Conservation (phyloP, 140 eudicot species). For the Senecio squalidus region DNA sequence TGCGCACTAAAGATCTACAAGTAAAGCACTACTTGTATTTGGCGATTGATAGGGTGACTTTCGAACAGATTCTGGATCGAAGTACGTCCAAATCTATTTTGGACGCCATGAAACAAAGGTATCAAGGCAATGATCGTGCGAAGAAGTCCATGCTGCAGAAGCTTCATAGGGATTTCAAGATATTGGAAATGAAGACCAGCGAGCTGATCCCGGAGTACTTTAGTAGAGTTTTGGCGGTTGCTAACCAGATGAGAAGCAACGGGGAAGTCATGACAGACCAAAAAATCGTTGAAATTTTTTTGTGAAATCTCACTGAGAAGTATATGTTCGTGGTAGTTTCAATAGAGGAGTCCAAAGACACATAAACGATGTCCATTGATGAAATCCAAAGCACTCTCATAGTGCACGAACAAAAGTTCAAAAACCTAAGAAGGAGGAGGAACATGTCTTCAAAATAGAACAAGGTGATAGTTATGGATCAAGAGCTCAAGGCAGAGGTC, state of each 20-base stretch:
- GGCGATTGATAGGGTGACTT: too few relatives aligned
- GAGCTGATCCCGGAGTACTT: background rate
- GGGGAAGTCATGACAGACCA: background rate
- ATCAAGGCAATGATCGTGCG: background rate
- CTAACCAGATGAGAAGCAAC: constrained; percentile 4
- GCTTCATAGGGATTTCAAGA: background rate
- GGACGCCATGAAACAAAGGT: background rate
- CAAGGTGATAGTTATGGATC: background rate
- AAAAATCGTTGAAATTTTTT: background rate
- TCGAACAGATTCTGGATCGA: too few relatives aligned
- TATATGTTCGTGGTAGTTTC: background rate
- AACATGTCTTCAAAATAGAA: background rate
- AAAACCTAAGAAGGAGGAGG: background rate
- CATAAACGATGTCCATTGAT: background rate
- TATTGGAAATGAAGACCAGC: too few relatives aligned
- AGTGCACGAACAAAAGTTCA: background rate
- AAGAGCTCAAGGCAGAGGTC: background rate
- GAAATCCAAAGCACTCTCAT: background rate
- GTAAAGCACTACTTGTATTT: too few relatives aligned
- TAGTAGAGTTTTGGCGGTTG: background rate
- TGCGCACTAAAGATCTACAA: too few relatives aligned
- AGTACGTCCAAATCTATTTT: background rate
- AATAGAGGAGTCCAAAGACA: background rate
- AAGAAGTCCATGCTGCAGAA: too few relatives aligned
- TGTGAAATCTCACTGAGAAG: background rate